A percentile compares a stretch with the other conserved stretches of the same genome.
phyloP scores from a whole-genome alignment of 202 grass and related monocot genomes.

The Dendrocalamus latiflorus region DNA sequence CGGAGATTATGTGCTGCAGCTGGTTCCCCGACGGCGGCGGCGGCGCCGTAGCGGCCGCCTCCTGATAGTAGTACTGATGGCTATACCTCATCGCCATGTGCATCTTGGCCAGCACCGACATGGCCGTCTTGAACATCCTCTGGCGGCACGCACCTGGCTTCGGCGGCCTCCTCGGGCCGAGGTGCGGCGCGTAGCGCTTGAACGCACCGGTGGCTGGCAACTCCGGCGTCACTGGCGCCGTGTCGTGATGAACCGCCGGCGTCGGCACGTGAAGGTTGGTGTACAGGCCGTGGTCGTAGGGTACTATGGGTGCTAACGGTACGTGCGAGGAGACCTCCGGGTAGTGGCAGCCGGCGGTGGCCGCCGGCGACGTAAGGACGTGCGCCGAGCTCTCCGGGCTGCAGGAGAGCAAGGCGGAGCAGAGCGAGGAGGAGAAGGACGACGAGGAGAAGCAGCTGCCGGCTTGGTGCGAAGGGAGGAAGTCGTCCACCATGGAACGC shows the following conservation, averaged over 20 bases:
- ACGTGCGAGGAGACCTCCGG: constrained; percentile 42
- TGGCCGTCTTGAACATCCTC: constrained; percentile 59
- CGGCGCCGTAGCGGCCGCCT: background rate
- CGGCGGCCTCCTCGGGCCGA: background rate
- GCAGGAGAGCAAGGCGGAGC: constrained; percentile 40
- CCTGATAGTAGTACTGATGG: constrained; percentile 25
- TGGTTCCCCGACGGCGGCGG: constrained; percentile 36
- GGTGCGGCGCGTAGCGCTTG: constrained; percentile 33
- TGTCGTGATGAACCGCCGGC: background rate
- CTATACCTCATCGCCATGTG: constrained; percentile 1
- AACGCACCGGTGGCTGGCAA: constrained; percentile 13
- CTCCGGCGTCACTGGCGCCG: background rate
- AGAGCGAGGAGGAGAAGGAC: constrained; percentile 33
- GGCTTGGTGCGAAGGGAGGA: background rate
- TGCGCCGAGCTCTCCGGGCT: constrained; percentile 24
- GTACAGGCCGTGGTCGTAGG: constrained; percentile 12
- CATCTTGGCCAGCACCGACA: constrained; percentile 42
- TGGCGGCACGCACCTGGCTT: constrained; percentile 30
- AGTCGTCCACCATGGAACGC: background rate
- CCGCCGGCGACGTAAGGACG: background rate
- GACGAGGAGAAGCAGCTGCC: constrained; percentile 24
- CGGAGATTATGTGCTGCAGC: constrained; percentile 65
- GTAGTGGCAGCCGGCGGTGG: background rate
- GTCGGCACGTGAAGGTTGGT: background rate
- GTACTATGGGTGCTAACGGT: background rate